Base-by-base conservation (phyloP, 2,329 filamentous ascomycete species). In the Botrytis byssoidea region DNA sequence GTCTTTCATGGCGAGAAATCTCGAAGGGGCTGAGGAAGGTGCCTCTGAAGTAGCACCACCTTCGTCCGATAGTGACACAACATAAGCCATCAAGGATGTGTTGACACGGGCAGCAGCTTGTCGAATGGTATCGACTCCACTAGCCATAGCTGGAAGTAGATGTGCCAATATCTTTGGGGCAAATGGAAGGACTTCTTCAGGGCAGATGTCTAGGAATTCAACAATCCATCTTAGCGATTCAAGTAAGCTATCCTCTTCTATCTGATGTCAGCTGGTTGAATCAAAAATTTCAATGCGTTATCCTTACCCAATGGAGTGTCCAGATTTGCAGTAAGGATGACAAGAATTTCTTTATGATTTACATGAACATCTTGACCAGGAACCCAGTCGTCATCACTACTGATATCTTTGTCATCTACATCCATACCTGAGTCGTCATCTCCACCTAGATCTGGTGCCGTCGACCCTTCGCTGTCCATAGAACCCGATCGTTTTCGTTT, bases 361-460 rank as follows among this genome's bases (percentile, higher is more conserved):
- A 99, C 93, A 74, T 97, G 92, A 12, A 98, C 94, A 82, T 99
- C 96, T 83, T 99, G 96, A 1, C 97, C 96, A 0, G 97, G 97
- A 64, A 98, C 91, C 94, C 95, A 99, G 80, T 98, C 96, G 74
- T 95, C 95, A 78, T 97, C 95, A 63, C 88, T 90, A 75, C 89
- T 90, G 25, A 86, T 84, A 44, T 88, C 88, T 48, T 87, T 87
- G 8, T 90, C 88, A 61, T 86, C 85, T n/a, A 85, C 85, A 44
- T 85, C 85, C 35, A 86, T 85, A 22, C 88, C 87, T 16, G 89
- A 89, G 66, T 85, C 88, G 40, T 90, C 83, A 74, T 91, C 88
- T 44, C 88, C 88, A 7, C 87, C 89, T 74, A 90, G 87, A 61
- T 92, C 90, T 18, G 86, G 84, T 46, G 80, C 82, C 35, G 83